Evolutionary conservation across 2,329 filamentous ascomycete genomes (phyloP).

Genomic region (Erysiphe pulchra): DNA sequence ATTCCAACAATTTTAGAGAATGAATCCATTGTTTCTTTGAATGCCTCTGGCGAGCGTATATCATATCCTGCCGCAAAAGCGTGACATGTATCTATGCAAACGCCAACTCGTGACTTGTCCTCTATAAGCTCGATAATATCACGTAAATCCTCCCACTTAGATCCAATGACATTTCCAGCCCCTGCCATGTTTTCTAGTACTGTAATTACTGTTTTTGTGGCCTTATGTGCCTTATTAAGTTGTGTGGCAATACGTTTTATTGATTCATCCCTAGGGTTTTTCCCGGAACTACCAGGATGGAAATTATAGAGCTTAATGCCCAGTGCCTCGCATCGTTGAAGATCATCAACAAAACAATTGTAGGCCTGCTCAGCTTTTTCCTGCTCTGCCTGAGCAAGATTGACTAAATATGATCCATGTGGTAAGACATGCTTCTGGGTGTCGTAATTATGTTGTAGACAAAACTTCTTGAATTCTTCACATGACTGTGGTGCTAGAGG

Average conservation of each 20-base stretch:
- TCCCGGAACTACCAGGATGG: conserved; percentile 67
- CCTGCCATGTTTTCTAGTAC: conserved; percentile 93
- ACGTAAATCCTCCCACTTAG: conserved; percentile 60
- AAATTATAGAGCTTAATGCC: conserved; percentile 94
- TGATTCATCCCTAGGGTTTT: conserved; percentile 38
- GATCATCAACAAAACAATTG: conserved; percentile 62
- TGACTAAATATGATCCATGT: conserved; percentile 90
- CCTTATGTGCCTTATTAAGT: conserved; percentile 58
- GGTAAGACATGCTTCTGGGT: conserved; percentile 52
- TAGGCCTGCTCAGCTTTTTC: conserved; percentile 71
- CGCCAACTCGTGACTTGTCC: conserved; percentile 63
- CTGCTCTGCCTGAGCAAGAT: conserved; percentile 63
- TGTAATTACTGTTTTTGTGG: conserved; percentile 51
- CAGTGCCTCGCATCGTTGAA: conserved; percentile 59
- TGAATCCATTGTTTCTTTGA: conserved; percentile 42
- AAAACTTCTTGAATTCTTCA: conserved; percentile 41
- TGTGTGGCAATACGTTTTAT: conserved; percentile 56
- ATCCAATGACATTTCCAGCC: conserved; percentile 65
- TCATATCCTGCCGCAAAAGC: conserved; percentile 89
- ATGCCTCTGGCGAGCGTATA: conserved; percentile 47
- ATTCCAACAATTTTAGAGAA: conserved; percentile 60
- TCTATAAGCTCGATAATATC: conserved; percentile 61
- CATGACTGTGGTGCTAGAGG: conserved; percentile 42
- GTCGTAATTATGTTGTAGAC: conserved; percentile 45
- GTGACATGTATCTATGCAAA: conserved; percentile 94